These are phyloP conservation scores for Colletotrichum australisinense DNA, from an alignment of 2,329 filamentous ascomycete species.

Conservation along the genomic window DNA sequence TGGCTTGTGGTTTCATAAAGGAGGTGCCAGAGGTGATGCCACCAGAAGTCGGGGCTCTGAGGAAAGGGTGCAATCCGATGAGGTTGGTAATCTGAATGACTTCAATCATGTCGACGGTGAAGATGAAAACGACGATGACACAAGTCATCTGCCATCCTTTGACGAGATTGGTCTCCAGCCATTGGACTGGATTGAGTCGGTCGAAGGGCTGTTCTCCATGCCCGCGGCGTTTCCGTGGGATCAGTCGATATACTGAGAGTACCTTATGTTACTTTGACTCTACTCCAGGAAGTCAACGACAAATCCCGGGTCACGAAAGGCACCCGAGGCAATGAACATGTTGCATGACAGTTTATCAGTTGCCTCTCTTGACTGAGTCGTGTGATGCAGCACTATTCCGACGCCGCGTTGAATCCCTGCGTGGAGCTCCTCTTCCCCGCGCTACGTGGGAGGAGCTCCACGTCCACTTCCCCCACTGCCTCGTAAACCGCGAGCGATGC, in stretches of 20 bases:
- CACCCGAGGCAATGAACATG: too few relatives aligned
- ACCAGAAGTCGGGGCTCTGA: not conserved
- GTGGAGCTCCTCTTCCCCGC: slow-evolving; percentile 19
- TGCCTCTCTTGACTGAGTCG: not conserved
- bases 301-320: too few relatives aligned
- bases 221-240: slow-evolving; percentile 10
- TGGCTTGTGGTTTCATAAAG: slow-evolving; percentile 6
- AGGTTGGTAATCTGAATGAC: not conserved
- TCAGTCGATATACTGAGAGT: not conserved
- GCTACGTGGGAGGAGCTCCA: slow-evolving; percentile 17
- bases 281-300: too few relatives aligned
- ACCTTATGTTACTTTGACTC: not conserved
- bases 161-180: slow-evolving; percentile 6
- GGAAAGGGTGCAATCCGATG: not conserved
- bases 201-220: slow-evolving; percentile 6
- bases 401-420: not conserved
- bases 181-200: slow-evolving; percentile 7
- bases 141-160: not conserved
- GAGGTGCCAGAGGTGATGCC: not conserved
- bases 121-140: not conserved
- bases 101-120: not conserved
- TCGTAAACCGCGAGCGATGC: not conserved
- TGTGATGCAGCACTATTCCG: not conserved
- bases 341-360: too few relatives aligned
- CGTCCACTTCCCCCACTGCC: slow-evolving; percentile 13